Conservation (phyloP, 805 yeast species). For the Clavispora phyllophila region DNA sequence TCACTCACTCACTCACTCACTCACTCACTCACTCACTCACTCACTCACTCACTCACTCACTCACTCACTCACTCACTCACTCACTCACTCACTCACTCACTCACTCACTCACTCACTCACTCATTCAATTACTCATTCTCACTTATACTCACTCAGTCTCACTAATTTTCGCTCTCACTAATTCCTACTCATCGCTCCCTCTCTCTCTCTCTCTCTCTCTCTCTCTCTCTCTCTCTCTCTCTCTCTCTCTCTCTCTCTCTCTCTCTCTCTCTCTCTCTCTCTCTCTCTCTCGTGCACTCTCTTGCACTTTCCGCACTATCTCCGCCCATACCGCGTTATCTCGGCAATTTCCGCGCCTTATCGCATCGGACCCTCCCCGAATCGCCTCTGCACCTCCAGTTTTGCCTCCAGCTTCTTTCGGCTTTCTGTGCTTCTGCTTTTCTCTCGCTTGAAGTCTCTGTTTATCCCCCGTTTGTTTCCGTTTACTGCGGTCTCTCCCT, state of each 20-base stretch:
- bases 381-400: background rate
- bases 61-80: no score
- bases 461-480: no score
- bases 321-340: background rate
- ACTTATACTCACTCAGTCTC: no score
- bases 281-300: conserved; percentile 1
- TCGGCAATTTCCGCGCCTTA: background rate
- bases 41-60: no score
- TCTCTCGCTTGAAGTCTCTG: no score
- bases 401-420: background rate
- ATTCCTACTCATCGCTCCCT: no score
- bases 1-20: no score
- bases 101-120: no score
- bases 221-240: conserved; percentile 2
- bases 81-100: no score
- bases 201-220: conserved; percentile 2
- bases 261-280: conserved; percentile 1
- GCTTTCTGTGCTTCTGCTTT: background rate
- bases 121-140: no score
- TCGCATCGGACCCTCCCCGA: background rate
- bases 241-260: conserved; percentile 1
- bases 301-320: background rate
- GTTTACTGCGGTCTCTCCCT: background rate
- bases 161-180: no score
- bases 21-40: no score